These are phyloP conservation scores for Albifimbria verrucaria DNA, from an alignment of 2,329 filamentous ascomycete species.

Conservation along the genomic window DNA sequence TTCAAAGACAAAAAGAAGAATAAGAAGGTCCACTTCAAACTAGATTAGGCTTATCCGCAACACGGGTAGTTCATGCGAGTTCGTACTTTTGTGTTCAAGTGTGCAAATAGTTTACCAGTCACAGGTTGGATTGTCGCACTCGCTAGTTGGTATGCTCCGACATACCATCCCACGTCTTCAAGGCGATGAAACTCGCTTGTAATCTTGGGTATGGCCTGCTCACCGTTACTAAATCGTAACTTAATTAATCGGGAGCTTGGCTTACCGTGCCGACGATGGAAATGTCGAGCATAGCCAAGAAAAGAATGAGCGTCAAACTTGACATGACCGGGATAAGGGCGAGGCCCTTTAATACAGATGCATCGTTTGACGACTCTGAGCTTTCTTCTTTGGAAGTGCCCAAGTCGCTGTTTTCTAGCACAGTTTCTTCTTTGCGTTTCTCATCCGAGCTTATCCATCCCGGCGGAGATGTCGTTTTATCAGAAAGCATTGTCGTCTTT, in stretches of 20 bases:
- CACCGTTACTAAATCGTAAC: conserved; percentile 3
- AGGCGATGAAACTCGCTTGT: conserved; percentile 45
- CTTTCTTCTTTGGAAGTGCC: too few species aligned
- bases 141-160: conserved; percentile 42
- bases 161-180: conserved; percentile 52
- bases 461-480: too few species aligned
- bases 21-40: conserved; percentile 10
- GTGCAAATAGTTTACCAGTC: conserved; percentile 44
- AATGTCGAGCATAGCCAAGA: conserved; percentile 44
- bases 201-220: conserved; percentile 41
- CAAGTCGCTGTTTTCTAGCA: too few species aligned
- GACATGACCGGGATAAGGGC: conserved; percentile 26
- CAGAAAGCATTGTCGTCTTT: too few species aligned
- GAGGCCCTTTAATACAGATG: too few species aligned
- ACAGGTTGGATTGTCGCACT: conserved; percentile 46
- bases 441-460: too few species aligned
- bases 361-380: too few species aligned
- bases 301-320: conserved; percentile 33
- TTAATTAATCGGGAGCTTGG: background rate
- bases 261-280: conserved; percentile 47
- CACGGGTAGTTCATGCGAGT: too few species aligned
- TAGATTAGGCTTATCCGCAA: too few species aligned
- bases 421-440: too few species aligned
- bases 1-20: conserved; percentile 14
- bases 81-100: conserved; percentile 38